A percentile compares a stretch with the other conserved stretches of the same genome.
phyloP scores from a whole-genome alignment of 805 yeast species.

The Wickerhamiella sorbophila region DNA sequence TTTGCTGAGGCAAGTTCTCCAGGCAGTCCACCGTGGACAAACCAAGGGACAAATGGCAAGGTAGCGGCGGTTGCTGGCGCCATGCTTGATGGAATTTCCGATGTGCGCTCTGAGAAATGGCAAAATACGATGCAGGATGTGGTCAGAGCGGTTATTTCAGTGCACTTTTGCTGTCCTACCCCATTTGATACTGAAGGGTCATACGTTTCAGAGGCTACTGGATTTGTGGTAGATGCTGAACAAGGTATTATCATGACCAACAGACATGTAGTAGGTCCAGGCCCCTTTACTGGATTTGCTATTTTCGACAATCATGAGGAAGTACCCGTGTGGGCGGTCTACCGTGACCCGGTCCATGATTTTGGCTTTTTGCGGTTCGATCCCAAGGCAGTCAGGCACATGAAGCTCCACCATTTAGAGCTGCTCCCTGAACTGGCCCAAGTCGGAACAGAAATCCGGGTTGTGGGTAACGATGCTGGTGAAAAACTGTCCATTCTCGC shows the following conservation, averaged over 20 bases:
- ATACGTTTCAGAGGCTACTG: slow-evolving; percentile 74
- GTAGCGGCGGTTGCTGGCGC: not conserved
- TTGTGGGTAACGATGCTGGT: slow-evolving; percentile 94
- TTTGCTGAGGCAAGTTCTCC: not conserved
- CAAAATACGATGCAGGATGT: slow-evolving; percentile 67
- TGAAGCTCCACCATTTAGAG: slow-evolving; percentile 50
- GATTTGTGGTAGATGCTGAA: slow-evolving; percentile 77
- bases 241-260: slow-evolving; percentile 78
- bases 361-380: slow-evolving; percentile 78
- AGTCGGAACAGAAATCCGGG: slow-evolving; percentile 89
- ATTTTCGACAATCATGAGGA: slow-evolving; percentile 93
- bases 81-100: not conserved
- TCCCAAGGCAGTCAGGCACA: slow-evolving; percentile 56
- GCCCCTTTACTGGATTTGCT: slow-evolving; percentile 83
- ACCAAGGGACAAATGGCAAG: not conserved
- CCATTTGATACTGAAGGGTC: slow-evolving; percentile 78
- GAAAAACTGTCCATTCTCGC: slow-evolving; percentile 79
- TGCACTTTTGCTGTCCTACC: slow-evolving; percentile 76
- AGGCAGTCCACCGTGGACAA: not conserved
- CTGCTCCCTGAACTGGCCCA: slow-evolving; percentile 70
- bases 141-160: slow-evolving; percentile 74
- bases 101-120: slow-evolving; percentile 37
- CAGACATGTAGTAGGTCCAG: slow-evolving; percentile 91
- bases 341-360: slow-evolving; percentile 91
- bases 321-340: slow-evolving; percentile 69